These are phyloP conservation scores for Volvox africanus DNA, from an alignment of 139 green algal genomes.

Conservation along the genomic window DNA sequence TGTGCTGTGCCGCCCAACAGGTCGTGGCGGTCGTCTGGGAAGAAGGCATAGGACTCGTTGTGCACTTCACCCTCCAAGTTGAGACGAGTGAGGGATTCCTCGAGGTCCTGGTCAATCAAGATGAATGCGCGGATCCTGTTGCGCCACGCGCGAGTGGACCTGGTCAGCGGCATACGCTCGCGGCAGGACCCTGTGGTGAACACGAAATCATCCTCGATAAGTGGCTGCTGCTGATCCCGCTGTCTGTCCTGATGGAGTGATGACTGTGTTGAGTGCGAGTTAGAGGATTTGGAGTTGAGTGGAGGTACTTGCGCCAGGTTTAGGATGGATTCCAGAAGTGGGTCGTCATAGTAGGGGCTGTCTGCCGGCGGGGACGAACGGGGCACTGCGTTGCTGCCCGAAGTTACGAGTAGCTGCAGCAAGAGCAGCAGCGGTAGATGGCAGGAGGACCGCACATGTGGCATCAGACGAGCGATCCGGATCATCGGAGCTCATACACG, in stretches of 20 bases:
- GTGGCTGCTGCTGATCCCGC: background rate
- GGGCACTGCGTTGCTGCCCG: background rate
- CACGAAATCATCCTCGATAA: conserved; percentile 16
- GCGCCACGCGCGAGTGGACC: conserved; percentile 12
- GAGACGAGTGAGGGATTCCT: background rate
- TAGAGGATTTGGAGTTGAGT: background rate
- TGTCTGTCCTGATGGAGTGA: background rate
- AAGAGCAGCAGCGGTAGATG: background rate
- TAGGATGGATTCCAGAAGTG: background rate
- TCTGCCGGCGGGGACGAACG: background rate
- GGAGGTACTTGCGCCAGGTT: background rate
- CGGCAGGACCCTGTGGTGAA: conserved; percentile 24
- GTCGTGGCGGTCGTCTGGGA: conserved; percentile 4
- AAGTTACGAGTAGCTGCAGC: background rate
- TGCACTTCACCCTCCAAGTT: conserved; percentile 5
- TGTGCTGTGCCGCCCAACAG: background rate
- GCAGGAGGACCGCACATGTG: background rate
- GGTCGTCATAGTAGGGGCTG: background rate
- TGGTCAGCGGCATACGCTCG: conserved; percentile 30
- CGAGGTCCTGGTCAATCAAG: conserved; percentile 16
- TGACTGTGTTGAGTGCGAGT: background rate
- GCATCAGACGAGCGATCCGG: background rate
- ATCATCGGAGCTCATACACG: no score
- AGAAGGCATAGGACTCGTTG: conserved; percentile 28
- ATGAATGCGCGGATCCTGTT: conserved; percentile 15